These are phyloP conservation scores for Arabis alpina DNA, from an alignment of 345 rosid genomes.

Conservation along the genomic window DNA sequence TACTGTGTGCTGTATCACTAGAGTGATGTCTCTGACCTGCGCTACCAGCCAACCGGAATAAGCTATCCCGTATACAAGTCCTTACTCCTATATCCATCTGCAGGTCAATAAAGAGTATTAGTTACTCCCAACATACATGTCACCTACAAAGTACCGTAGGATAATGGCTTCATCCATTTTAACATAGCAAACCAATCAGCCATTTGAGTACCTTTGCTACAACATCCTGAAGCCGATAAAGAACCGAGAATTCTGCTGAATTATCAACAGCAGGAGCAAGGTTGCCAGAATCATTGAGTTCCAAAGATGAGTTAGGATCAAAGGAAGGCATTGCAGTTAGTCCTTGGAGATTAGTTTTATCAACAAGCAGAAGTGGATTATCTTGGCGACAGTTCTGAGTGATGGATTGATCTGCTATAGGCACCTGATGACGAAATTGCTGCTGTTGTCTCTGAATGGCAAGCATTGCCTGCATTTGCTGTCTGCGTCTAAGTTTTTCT, in stretches of 20 bases:
- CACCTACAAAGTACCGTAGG: conserved; percentile 22
- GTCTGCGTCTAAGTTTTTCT: conserved; percentile 86
- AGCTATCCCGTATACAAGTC: conserved; percentile 90
- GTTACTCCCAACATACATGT: conserved; percentile 25
- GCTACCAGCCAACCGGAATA: conserved; percentile 92
- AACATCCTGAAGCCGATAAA: conserved; percentile 73
- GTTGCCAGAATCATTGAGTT: conserved; percentile 63
- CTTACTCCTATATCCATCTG: conserved; percentile 78
- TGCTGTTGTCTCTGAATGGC: conserved; percentile 88
- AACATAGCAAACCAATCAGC: conserved; percentile 35
- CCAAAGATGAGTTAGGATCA: conserved; percentile 60
- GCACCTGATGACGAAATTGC: conserved; percentile 62
- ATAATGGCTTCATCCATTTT: conserved; percentile 24
- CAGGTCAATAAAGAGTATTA: conserved; percentile 37
- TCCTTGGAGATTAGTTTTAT: conserved; percentile 56
- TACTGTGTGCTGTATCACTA: conserved; percentile 57
- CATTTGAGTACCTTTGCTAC: conserved; percentile 67
- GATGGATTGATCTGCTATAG: conserved; percentile 49
- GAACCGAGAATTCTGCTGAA: conserved; percentile 58
- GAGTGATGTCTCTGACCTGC: conserved; percentile 75
- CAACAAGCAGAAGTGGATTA: conserved; percentile 53
- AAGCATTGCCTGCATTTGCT: conserved; percentile 97
- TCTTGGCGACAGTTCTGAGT: conserved; percentile 51
- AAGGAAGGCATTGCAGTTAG: conserved; percentile 52
- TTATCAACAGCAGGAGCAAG: conserved; percentile 50